Conservation (phyloP, 345 rosid species). For the Melastoma malabathricum region DNA sequence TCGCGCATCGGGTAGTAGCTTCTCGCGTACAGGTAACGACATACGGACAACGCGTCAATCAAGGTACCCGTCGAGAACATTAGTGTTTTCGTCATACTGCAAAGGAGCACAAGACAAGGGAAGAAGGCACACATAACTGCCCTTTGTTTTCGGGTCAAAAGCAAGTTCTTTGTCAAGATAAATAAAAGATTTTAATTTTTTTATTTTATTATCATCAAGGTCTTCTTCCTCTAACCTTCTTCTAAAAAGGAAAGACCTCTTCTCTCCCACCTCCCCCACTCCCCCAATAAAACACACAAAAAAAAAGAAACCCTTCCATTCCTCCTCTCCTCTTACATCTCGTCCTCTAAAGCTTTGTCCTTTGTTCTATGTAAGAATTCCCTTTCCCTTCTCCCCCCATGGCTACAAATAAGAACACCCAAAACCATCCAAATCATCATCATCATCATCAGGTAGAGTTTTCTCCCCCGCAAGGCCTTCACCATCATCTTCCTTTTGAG, state of each 20-base stretch:
- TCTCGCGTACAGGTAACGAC: too few relatives aligned
- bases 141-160: background rate
- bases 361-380: background rate
- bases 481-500: conserved; percentile 10
- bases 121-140: background rate
- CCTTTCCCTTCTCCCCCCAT: conserved; percentile 16
- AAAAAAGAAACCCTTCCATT: background rate
- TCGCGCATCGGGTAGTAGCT: too few relatives aligned
- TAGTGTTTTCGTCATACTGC: too few relatives aligned
- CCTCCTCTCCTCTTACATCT: too few relatives aligned
- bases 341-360: too few relatives aligned
- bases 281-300: background rate
- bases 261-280: conserved; percentile 8
- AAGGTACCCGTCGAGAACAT: too few relatives aligned
- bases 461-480: conserved; percentile 30
- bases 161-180: conserved; percentile 10
- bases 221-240: background rate
- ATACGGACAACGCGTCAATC: too few relatives aligned
- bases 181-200: conserved; percentile 17
- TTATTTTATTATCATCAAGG: conserved; percentile 24
- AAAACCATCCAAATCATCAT: conserved; percentile 16
- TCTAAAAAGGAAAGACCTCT: conserved; percentile 1
- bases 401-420: conserved; percentile 28
- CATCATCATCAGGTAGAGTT: conserved; percentile 18
- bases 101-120: background rate